Percentiles rank a stretch among this genome's conserved stretches.
Conservation (phyloP, 305 asterid genomes). For the Fraxinus velutina region DNA sequence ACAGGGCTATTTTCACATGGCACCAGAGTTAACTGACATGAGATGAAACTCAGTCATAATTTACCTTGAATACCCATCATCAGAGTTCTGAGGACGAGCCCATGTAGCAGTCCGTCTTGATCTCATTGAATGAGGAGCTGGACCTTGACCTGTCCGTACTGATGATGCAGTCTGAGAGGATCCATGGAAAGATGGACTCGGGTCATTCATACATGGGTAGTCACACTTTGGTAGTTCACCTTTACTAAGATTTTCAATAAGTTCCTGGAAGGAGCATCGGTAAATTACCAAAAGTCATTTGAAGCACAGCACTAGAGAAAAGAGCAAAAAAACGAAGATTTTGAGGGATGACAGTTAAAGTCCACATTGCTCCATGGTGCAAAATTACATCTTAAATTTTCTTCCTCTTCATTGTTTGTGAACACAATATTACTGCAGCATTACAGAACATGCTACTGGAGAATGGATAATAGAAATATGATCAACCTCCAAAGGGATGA, state of each 20-base stretch:
- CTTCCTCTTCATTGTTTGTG: background rate
- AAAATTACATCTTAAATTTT: background rate
- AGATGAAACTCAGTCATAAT: background rate
- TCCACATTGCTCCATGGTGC: background rate
- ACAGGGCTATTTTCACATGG: conserved; percentile 4
- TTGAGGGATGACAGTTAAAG: background rate
- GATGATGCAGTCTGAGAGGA: conserved; percentile 54
- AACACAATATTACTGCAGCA: background rate
- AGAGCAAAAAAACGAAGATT: background rate
- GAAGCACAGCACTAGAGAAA: background rate
- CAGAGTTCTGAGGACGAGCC: conserved; percentile 96
- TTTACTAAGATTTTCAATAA: conserved; percentile 77
- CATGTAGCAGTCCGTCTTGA: conserved; percentile 89
- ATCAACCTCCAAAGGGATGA: background rate
- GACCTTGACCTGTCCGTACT: conserved; percentile 45
- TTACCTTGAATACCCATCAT: conserved; percentile 98
- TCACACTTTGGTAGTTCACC: conserved; percentile 78
- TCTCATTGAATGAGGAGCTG: conserved; percentile 89
- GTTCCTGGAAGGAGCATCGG: conserved; percentile 56
- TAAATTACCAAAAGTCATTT: conserved; percentile 9
- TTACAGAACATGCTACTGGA: background rate
- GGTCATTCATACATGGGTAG: conserved; percentile 96
- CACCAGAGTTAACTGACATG: background rate
- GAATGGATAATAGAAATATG: background rate
- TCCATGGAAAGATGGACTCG: conserved; percentile 79